Percentiles rank a stretch among this genome's conserved stretches.
These are phyloP conservation scores for Salvia miltiorrhiza DNA, from an alignment of 257 asterid species.

Conservation along the genomic window DNA sequence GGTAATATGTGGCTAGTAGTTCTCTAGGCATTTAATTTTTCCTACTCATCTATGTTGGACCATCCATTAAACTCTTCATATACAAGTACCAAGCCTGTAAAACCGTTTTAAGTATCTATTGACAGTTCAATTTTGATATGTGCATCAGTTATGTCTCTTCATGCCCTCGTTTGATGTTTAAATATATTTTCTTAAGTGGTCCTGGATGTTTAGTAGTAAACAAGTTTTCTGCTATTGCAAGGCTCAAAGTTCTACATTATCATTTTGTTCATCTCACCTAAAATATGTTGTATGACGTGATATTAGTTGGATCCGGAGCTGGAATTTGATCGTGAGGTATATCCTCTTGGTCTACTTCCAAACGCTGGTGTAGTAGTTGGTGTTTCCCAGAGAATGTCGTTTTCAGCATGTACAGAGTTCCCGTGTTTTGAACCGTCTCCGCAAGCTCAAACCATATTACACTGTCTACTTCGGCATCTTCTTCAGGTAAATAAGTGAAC, in stretches of 20 bases:
- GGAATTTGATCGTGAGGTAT: conserved; percentile 99
- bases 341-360: conserved; percentile 98
- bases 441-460: conserved; percentile 98
- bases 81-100: conserved; percentile 17
- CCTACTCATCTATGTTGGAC: neutral
- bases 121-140: neutral
- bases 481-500: conserved; percentile 67
- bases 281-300: conserved; percentile 31
- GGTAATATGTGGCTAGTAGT: conserved; percentile 39
- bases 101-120: conserved; percentile 4
- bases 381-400: conserved; percentile 97
- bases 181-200: no score
- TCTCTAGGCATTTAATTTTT: conserved; percentile 15
- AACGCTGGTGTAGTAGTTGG: conserved; percentile 98
- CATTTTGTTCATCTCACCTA: conserved; percentile 22
- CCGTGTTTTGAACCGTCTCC: conserved; percentile 99
- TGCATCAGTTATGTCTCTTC: neutral
- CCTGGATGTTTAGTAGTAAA: neutral
- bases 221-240: conserved; percentile 3
- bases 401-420: conserved; percentile 96
- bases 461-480: conserved; percentile 96
- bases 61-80: neutral
- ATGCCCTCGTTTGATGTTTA: no score
- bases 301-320: conserved; percentile 95
- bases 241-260: conserved; percentile 8